Conservation (phyloP, 345 rosid genomes). For the Lepidium africanum region DNA sequence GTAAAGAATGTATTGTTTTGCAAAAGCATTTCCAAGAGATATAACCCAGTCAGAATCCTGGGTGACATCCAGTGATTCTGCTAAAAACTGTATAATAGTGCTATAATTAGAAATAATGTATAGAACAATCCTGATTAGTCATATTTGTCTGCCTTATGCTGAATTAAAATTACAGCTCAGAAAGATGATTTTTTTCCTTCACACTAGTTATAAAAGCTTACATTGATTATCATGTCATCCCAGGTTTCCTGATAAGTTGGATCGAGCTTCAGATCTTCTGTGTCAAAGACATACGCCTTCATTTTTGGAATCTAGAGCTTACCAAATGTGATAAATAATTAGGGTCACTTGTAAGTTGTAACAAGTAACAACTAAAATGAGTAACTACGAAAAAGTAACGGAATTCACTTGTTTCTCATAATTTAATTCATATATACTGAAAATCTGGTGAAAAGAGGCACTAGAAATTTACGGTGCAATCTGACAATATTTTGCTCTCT, state of each 20-base stretch:
- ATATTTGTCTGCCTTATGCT: neutral
- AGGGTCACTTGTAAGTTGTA: conserved; percentile 21
- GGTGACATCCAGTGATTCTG: conserved; percentile 93
- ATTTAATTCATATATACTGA: neutral
- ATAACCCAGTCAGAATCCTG: conserved; percentile 77
- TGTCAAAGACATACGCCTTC: conserved; percentile 96
- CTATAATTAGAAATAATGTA: conserved; percentile 3
- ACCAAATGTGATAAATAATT: conserved; percentile 48
- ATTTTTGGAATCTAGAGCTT: conserved; percentile 99
- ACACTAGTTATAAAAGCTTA: conserved; percentile 31
- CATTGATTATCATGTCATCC: conserved; percentile 98
- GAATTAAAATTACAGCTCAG: neutral
- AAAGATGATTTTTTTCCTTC: neutral
- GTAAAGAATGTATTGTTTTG: conserved; percentile 73
- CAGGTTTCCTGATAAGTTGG: conserved; percentile 88
- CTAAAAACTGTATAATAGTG: conserved; percentile 63
- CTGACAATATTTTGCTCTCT: neutral
- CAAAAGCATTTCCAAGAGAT: conserved; percentile 83
- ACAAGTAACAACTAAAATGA: neutral
- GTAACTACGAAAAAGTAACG: neutral
- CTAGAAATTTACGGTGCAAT: neutral
- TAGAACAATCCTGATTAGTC: neutral
- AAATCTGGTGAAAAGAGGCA: neutral
- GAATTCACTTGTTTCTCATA: conserved; percentile 6
- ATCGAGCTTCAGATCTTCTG: conserved; percentile 92